Evolutionary conservation across 2,329 filamentous ascomycete genomes (phyloP), one percentile per base, ranked within the genome.

Genomic region (Fusarium sambucinum): DNA sequence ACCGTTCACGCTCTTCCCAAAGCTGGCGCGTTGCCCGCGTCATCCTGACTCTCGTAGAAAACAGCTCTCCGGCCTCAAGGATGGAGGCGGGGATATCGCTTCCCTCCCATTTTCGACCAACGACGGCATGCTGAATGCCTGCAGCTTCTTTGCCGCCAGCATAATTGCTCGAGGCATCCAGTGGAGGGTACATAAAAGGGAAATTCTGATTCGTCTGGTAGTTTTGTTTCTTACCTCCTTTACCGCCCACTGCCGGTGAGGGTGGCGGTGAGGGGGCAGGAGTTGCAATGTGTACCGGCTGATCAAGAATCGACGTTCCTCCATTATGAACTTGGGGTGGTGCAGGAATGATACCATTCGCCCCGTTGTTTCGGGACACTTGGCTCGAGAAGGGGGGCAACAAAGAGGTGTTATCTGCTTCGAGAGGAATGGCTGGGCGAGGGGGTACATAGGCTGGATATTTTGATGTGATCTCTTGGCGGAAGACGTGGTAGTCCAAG

Each of bases 151-250:
- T 97, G 1, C 95, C 95, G 51, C 96, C 95, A 37, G 95, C 90
- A 71, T 91, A 92, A 76, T 97, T 97, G 79, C 94, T 97, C 25
- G 89, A 90, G 65, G 90, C 90, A 78, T 97, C 95, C 19, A 97
- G 83, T 2, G 96, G 96, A 3, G 96, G 96, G 72, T 99, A 99
- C 81, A 99, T 89, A 76, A 99, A 98, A 0, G 96, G 96, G 69
- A 99, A 98, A 76, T 97, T 96, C 74, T 99, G 96, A 75, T 99
- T 99, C 0, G 96, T 99, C 78, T 99, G 96, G 74, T 99, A 99
- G 72, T 98, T 99, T 75, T 99, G 96, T 77, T 99, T 99, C 84
- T 99, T 99, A 1, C 92, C 94, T 53, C 92, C 93, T 78, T 98
- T 99, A 1, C 94, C 94, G 27, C 94, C 94, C 33, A 91, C 90